Base-by-base conservation (phyloP, 805 yeast genomes). In the Wickerhamomyces hampshirensis region DNA sequence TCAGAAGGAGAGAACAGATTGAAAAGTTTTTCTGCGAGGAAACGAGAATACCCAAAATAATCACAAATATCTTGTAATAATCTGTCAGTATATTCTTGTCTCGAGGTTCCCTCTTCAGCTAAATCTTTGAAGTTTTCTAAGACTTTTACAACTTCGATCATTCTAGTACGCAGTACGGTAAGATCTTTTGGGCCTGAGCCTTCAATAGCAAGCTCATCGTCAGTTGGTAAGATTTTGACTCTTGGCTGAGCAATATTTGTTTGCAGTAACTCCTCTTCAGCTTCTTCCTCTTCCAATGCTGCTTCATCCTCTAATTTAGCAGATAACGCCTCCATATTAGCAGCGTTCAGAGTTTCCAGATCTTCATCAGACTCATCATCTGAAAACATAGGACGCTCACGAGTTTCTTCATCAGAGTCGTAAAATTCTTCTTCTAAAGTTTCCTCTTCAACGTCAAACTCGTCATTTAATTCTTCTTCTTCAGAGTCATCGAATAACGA, bases 81-180 rank as follows among this genome's bases (percentile, higher is more conserved):
- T 62, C 94, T 80, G 38, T 78, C 79, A 30, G 75, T 69, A 57
- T 93, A 88, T 46, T 88, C 95, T 15, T 82, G 66, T 66, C 99
- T 81, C 32, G 91, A 80, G 56, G 76, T 78, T 11, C 95, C 96
- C 50, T 78, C 89, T 59, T 88, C 95, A 6, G 87, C 82, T 52
- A 86, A 57, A 34, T 68, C 81, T 56, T 78, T 80, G 66, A 91
- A 87, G 61, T 91, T 86, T 60, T 91, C 97, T 50, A 93, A 73
- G 13, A 91, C 96, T 59, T 89, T 89, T 34, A 89, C 91, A 44
- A 94, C 77, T 66, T 93, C 98, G 50, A 91, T 78, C 84, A 93
- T 91, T 65, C 98, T 79, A 14, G 96, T 86, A 63, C 98, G 79
- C 6, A 85, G 73, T 51, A 84, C 69, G 6, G 88, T 84, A 33